Evolutionary conservation across 768 basidiomycete species (phyloP).

Genomic region (Pisolithus sp.): DNA sequence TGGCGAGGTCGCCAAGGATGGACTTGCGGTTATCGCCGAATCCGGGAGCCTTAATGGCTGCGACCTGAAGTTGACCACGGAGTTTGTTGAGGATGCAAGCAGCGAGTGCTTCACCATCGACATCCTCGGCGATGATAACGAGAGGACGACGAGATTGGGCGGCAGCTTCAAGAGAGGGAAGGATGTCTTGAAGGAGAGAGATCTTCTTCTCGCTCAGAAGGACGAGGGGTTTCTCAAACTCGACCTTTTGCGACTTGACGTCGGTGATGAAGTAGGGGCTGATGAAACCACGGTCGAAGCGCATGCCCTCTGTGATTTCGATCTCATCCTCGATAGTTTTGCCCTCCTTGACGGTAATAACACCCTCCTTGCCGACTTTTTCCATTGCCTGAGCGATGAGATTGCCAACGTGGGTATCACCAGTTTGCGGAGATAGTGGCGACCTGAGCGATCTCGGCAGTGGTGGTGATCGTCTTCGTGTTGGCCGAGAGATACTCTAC

Average conservation of each 20-base stretch:
- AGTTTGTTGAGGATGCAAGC: conserved; percentile 99
- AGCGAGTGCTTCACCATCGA: conserved; percentile 96
- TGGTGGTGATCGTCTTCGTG: conserved; percentile 92
- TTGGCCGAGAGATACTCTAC: conserved; percentile 84
- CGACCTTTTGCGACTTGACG: conserved; percentile 92
- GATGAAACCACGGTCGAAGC: conserved; percentile 98
- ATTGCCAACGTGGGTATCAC: conserved; percentile 83
- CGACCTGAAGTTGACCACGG: conserved; percentile 92
- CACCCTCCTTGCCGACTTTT: conserved; percentile 98
- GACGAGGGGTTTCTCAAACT: conserved; percentile 94
- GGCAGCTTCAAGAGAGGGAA: conserved; percentile 81
- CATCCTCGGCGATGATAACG: conserved; percentile 94
- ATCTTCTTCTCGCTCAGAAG: conserved; percentile 98
- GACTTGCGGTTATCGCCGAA: conserved; percentile 99
- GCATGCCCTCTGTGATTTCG: conserved; percentile 99
- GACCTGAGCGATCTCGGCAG: conserved; percentile 96
- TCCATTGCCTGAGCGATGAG: conserved; percentile 99
- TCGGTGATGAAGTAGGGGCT: conserved; percentile 98
- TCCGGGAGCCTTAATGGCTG: conserved; percentile 93
- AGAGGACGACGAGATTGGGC: conserved; percentile 83
- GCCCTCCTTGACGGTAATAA: conserved; percentile 99
- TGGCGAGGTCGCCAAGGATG: conserved; percentile 93
- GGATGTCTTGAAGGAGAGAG: conserved; percentile 87
- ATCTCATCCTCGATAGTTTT: conserved; percentile 98
- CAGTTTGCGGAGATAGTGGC: conserved; percentile 88